Percentiles rank a stretch among this genome's conserved stretches.
Evolutionary conservation across 768 basidiomycete genomes (phyloP).

Genomic region (Jaapia argillacea): DNA sequence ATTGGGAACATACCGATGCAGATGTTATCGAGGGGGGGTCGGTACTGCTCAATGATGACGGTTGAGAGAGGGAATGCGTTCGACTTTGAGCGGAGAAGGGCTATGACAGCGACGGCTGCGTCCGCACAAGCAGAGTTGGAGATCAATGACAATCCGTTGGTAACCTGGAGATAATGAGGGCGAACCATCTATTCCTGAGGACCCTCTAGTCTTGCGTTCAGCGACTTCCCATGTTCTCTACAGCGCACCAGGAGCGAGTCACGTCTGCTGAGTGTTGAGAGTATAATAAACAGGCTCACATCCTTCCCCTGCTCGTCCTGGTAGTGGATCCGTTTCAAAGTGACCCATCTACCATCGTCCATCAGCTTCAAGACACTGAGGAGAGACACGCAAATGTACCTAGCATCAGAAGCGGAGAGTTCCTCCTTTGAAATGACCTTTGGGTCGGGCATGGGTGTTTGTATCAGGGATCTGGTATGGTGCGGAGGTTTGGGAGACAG

Average conservation of each 20-base stretch:
- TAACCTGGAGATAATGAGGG: no score
- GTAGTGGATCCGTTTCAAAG: conserved; percentile 74
- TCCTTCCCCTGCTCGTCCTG: conserved; percentile 67
- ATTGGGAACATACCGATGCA: conserved; percentile 50
- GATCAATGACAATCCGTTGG: background rate
- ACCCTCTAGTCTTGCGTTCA: conserved; percentile 68
- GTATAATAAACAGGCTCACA: conserved; percentile 38
- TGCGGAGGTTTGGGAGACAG: no score
- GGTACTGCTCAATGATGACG: conserved; percentile 85
- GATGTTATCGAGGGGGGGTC: conserved; percentile 74
- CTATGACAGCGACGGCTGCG: conserved; percentile 76
- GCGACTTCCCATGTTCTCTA: conserved; percentile 89
- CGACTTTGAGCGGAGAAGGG: conserved; percentile 68
- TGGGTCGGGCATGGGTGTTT: conserved; percentile 32
- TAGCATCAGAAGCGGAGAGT: conserved; percentile 46
- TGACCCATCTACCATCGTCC: conserved; percentile 57
- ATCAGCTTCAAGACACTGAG: conserved; percentile 1
- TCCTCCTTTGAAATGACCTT: conserved; percentile 43
- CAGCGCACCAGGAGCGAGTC: conserved; percentile 4
- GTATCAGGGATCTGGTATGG: no score
- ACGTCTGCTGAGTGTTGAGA: background rate
- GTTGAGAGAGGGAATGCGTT: conserved; percentile 67
- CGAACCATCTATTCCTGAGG: conserved; percentile 74
- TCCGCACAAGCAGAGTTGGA: background rate
- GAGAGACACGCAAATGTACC: conserved; percentile 26